Evolutionary conservation across 768 basidiomycete genomes (phyloP), one percentile per base, ranked within the genome.

Genomic region (Tylopilus sp.): DNA sequence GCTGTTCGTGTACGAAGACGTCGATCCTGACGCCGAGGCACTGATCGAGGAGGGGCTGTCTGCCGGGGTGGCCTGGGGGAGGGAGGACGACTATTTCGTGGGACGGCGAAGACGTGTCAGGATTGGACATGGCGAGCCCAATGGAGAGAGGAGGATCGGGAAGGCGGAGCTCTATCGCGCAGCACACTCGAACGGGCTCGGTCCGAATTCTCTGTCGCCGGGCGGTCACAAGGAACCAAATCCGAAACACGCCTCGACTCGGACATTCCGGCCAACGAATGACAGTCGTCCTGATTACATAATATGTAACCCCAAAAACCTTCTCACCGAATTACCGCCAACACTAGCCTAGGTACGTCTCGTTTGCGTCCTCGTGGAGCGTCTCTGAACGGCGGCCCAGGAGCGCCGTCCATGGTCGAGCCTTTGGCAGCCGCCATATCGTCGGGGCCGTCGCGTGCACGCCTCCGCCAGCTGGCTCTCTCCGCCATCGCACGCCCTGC

Each of bases 31-130:
- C 75, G 60, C 78, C 72, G 70, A 80, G 79, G 71, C 89, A 92
- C 62, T 87, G 81, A 62, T 86, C 76, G 11, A 78, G 72, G 52
- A 89, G 79, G 54, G 67, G 66, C 48, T 74, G 71, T 24, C 76
- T 75, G 43, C 60, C 66, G 4, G 58, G 43, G 54, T 74, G 68
- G 41, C 72, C 76, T 13, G 60, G 59, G 26, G 66, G 62, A 24
- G 74, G 72, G 9, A 78, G 70, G 45, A 77, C 54, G 57, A 87
- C 58, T 52, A 88, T 80, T 65, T 89, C 86, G 62, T 88, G 81
- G 16, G 70, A 54, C 10, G 81, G 80, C 13, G 36, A 26, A 22
- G 58, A 40, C 45, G 55, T 34, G 24, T 56, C 56, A 37, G 26
- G 59, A 45, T 47, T 52, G 3, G 55, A 42, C 66, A 70, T 68